These are phyloP conservation scores for Diaporthe sp. DNA, from an alignment of 2,329 filamentous ascomycete genomes.

Conservation along the genomic window DNA sequence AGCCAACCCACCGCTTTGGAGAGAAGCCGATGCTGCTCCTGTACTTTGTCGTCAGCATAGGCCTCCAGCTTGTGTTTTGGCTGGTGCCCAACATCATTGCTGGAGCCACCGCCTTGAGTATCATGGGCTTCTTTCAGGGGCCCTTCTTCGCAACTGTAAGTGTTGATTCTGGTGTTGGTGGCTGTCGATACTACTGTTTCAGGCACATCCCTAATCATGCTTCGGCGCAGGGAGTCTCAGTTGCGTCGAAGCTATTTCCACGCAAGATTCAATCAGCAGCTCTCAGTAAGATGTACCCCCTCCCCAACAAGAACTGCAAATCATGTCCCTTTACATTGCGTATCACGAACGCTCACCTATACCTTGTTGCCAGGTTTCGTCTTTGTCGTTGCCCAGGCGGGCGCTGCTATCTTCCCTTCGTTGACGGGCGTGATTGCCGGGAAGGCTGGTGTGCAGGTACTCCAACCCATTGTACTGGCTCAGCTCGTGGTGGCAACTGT, in stretches of 20 bases:
- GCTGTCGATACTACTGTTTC: neutral
- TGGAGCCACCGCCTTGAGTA: slow-evolving; percentile 58
- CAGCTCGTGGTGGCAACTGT: slow-evolving; percentile 53
- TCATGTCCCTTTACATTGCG: neutral
- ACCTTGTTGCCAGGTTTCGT: slow-evolving; percentile 49
- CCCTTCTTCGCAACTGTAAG: slow-evolving; percentile 63
- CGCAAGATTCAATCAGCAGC: slow-evolving; percentile 57
- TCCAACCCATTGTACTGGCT: slow-evolving; percentile 58
- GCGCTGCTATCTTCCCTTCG: slow-evolving; percentile 61
- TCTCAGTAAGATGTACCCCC: slow-evolving; percentile 49
- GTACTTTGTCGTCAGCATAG: slow-evolving; percentile 63
- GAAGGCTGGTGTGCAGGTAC: slow-evolving; percentile 42
- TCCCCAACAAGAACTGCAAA: no score
- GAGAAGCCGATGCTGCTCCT: slow-evolving; percentile 67
- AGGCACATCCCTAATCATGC: neutral
- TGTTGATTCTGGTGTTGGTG: neutral
- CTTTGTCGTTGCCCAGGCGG: slow-evolving; percentile 62
- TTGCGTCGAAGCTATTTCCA: slow-evolving; percentile 60
- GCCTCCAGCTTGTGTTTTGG: slow-evolving; percentile 70
- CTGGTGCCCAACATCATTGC: slow-evolving; percentile 48
- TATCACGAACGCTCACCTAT: neutral
- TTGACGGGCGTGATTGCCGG: slow-evolving; percentile 60
- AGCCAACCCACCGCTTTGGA: slow-evolving; percentile 68
- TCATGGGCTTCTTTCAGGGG: slow-evolving; percentile 65
- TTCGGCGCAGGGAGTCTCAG: slow-evolving; percentile 57